Base-by-base conservation (phyloP, 495 filamentous ascomycete genomes). In the Penicillium simplicissimum region DNA sequence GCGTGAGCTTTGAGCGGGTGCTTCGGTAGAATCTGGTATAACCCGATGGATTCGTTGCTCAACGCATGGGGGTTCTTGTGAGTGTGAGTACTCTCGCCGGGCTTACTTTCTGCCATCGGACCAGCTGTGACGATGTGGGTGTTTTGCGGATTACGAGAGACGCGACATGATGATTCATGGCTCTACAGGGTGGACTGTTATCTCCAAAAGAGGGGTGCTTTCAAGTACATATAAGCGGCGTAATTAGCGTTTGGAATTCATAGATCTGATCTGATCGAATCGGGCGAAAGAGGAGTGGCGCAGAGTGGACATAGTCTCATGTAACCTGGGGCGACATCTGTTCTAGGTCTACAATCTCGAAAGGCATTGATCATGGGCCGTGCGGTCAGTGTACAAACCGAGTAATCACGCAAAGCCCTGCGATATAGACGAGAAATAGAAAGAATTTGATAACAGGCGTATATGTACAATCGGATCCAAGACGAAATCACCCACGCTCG, bases 1-100 rank as follows among this genome's bases (percentile, higher is more conserved):
- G 85, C 14, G 76, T 87, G 61, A 65, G 76, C 4, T 98, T 89
- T 70, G 92, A 98, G 54, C 78, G 85, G 52, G 94, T 97, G 15
- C 69, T 90, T 68, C 63, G 63, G 67, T 76, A 67, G 57, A 64
- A 45, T 7, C 45, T 42, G 58, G 23, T 33, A 33, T 52, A 19
- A 23, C 25, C 53, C 10, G 33, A 47, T 23, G n/a, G 23, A 40
- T 48, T 58, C 40, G 19, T 51, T 51, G 38, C 56, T 42, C 43
- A 31, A 31, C 19, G 43, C 3, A 45, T 11, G 8, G 45, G 45
- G 23, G 45, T 48, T 3, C 21, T 48, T 21, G 19, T 11, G 21
- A 15, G 45, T 25, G 4, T 28, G 25, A 28, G 4, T 31, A 31
- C 4, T 31, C 45, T 49, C 14, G 45, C 45, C 0, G 21, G 11